Percentiles rank a stretch among this genome's conserved stretches.
Conservation (phyloP, 2,329 filamentous ascomycete genomes). For the Coniochaeta sp. region DNA sequence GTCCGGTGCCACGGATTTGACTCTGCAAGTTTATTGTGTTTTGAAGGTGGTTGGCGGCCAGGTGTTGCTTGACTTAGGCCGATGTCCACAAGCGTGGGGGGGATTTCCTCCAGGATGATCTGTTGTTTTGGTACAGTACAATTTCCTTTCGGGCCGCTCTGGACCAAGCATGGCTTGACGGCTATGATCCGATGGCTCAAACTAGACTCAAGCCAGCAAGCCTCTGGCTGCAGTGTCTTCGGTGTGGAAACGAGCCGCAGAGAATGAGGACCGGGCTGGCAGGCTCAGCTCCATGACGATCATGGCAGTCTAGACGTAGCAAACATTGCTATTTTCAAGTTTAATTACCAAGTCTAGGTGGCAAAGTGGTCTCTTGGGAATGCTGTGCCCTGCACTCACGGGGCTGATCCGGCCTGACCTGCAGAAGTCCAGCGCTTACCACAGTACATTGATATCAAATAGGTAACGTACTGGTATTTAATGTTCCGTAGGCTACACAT, state of each 20-base stretch:
- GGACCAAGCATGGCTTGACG: neutral
- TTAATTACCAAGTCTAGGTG: too few species aligned
- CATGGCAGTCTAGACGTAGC: neutral
- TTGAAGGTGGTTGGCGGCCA: neutral
- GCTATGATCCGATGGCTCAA: neutral
- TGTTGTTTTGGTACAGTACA: too few species aligned
- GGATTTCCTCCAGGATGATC: neutral
- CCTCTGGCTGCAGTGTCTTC: neutral
- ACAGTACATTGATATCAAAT: too few species aligned
- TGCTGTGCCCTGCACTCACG: neutral
- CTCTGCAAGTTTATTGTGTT: neutral
- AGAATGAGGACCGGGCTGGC: too few species aligned
- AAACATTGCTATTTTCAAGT: neutral
- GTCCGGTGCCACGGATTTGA: neutral
- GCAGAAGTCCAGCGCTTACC: neutral
- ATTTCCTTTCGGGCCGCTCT: neutral
- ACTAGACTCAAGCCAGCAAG: neutral
- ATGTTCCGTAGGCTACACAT: too few species aligned
- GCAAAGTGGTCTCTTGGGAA: neutral
- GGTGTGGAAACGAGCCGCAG: neutral
- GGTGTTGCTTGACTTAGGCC: neutral
- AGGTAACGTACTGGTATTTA: too few species aligned
- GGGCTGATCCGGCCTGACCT: neutral
- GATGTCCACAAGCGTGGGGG: neutral
- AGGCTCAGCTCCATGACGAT: too few species aligned